Base-by-base conservation (phyloP, 331 rosid genomes). In the Arachis monticola region DNA sequence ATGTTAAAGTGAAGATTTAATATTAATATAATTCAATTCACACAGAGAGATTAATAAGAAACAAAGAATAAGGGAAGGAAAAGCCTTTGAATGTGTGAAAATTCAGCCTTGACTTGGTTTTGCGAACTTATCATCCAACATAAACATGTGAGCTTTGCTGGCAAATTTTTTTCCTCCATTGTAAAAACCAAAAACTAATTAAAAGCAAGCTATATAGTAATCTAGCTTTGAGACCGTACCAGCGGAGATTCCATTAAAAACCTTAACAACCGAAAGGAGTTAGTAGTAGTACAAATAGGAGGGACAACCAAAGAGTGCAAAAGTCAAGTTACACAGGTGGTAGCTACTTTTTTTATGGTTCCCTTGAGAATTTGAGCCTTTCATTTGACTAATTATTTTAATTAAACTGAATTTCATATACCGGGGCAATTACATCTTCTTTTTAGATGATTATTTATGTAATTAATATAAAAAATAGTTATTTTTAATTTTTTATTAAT, bases 241-340 rank as follows among this genome's bases (percentile, higher is more conserved):
- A 38, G 11, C 2, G 14, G 50, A 69, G 70, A 80, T 82, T 71
- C 81, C 35, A 77, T 82, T 60, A 61, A 70, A 70, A 74, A 64
- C 62, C 76, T 69, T 79, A 55, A 46, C 70, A 22, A 22, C 27
- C 27, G 27, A 22, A 22, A 22, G 27, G 27, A 22, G 27, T 22
- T 22, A 22, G 27, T 22, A 22, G 27, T 22, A 22, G 27, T 22
- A 22, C 27, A 22, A 22, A 22, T 22, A 22, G 27, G 27, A 79
- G 46, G 40, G 60, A 79, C 27, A 78, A 70, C 68, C 66, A 31
- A 32, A 35, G 76, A 64, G 52, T 12, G 67, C 40, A 76, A 82
- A 83, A 87, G 91, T 85, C 83, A 87, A 87, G 86, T 52, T 78
- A 75, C 40, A 73, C 67, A 77, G 81, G 78, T 70, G 78, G 87